Evolutionary conservation across 108 stramenopile species (phyloP).

Genomic region (Cyclotella baltica): DNA sequence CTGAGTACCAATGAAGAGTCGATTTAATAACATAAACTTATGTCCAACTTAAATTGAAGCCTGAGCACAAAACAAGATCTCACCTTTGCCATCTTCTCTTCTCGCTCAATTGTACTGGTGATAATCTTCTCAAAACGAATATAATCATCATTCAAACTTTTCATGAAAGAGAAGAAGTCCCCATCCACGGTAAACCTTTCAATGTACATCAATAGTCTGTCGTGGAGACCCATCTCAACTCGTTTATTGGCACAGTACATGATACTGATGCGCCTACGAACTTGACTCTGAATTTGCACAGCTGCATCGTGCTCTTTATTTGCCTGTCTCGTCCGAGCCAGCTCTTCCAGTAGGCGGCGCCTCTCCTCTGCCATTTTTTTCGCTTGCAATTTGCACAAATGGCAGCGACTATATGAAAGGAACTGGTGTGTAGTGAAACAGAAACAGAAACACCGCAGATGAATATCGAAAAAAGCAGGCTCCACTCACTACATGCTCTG

Average conservation of each 20-base stretch:
- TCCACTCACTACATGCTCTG: conserved; percentile 14
- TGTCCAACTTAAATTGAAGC: background rate
- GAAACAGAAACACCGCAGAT: background rate
- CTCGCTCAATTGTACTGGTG: conserved; percentile 35
- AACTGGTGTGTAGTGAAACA: background rate
- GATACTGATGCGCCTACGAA: conserved; percentile 24
- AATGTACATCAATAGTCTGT: conserved; percentile 34
- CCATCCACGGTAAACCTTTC: conserved; percentile 46
- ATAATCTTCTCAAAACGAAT: conserved; percentile 44
- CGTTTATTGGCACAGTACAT: conserved; percentile 13
- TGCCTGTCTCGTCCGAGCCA: conserved; percentile 4
- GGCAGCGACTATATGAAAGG: conserved; percentile 7
- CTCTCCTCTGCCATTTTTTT: conserved; percentile 16
- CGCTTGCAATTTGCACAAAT: background rate
- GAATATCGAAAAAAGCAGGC: background rate
- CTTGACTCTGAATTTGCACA: conserved; percentile 39
- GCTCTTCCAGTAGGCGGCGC: conserved; percentile 2
- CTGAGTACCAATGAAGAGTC: background rate
- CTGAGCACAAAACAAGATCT: background rate
- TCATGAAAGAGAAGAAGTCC: conserved; percentile 43
- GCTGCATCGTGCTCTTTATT: conserved; percentile 13
- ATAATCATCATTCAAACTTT: conserved; percentile 54
- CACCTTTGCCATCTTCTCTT: conserved; percentile 44
- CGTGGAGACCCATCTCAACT: conserved; percentile 42
- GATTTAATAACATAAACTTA: background rate